A percentile compares a stretch with the other conserved stretches of the same genome.
Evolutionary conservation across 164 flowering plant species (phyloP).

Genomic region (Paratinospora sagittata): DNA sequence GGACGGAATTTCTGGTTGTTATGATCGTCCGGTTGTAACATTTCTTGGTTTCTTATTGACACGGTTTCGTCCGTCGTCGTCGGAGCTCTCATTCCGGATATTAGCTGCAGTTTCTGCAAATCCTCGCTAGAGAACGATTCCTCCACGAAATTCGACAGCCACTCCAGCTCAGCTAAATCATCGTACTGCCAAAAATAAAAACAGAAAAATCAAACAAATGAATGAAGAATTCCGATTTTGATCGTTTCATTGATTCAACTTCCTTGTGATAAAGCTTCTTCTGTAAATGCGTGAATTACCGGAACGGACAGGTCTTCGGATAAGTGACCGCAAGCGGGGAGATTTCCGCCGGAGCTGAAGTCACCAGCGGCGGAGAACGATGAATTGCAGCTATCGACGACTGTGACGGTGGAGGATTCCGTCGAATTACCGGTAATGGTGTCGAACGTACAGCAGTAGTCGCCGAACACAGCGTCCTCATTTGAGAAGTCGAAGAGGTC

Average conservation of each 20-base stretch:
- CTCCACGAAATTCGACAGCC: conserved; percentile 92
- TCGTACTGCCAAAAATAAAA: conserved; percentile 49
- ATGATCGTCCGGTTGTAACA: background rate
- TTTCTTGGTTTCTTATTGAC: too few relatives aligned
- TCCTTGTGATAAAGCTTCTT: too few relatives aligned
- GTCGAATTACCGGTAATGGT: conserved; percentile 31
- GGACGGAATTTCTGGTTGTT: conserved; percentile 35
- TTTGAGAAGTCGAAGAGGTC: conserved; percentile 85
- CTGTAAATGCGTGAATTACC: conserved; percentile 30
- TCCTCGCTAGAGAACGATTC: conserved; percentile 80
- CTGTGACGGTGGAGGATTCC: conserved; percentile 53
- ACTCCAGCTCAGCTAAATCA: conserved; percentile 85
- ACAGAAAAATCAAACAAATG: background rate
- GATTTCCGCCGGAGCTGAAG: conserved; percentile 24
- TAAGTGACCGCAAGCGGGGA: conserved; percentile 44
- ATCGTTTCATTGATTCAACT: too few relatives aligned
- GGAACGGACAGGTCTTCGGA: conserved; percentile 84
- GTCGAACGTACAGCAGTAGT: conserved; percentile 17
- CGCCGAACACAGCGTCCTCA: conserved; percentile 36
- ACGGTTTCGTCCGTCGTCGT: too few relatives aligned
- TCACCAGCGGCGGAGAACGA: conserved; percentile 51
- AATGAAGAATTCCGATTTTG: background rate
- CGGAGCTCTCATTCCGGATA: conserved; percentile 33
- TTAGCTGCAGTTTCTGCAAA: conserved; percentile 46
- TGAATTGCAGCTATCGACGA: conserved; percentile 65